Evolutionary conservation across 1,139 yeast species (phyloP), one percentile per base, ranked within the genome.

Genomic region (Meyerozyma sp.): DNA sequence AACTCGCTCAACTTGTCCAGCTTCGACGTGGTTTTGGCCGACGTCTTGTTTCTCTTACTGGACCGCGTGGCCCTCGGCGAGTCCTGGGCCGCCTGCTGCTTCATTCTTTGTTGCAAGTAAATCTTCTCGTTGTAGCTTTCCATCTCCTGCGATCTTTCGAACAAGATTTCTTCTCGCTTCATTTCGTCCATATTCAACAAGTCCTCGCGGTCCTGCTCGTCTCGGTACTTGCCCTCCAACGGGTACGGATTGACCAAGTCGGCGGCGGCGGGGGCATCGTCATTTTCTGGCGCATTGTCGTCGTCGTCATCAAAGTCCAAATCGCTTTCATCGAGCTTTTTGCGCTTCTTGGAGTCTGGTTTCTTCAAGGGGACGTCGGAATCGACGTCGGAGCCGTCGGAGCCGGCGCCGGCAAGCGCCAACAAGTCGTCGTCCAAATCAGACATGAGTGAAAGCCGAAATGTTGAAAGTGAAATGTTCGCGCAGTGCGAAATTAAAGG

Each of bases 71-170:
- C 56, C 45, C 65, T 67, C 20, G 56, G 46, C 32, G 62, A 63
- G 48, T 68, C 72, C 41, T 70, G 76, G 46, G 65, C 68, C 51
- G 70, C 68, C 51, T 82, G 77, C 52, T 80, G 77, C 55, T 70
- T 75, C 54, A 89, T 84, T 65, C 98, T 83, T 58, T 88, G 84
- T 32, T 86, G 88, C 56, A 94, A 80, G 57, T 84, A 82, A 58
- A 79, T 78, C 61, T 88, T 80, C 65, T 93, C 98, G 46, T 85
- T 82, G 63, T 74, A 90, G 51, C 84, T 79, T 61, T 91, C 95
- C 82, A 89, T 81, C 53, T 88, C 95, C 63, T 90, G 96, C 5
- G 88, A 79, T 64, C 99, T 87, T 48, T 93, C 98, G 56, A 88
- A 94, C 48, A 93, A 76, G 46, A 89, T 79, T 54, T 87, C 83